phyloP scores from a whole-genome alignment of 345 rosid genomes.

The Salix suchowensis region DNA sequence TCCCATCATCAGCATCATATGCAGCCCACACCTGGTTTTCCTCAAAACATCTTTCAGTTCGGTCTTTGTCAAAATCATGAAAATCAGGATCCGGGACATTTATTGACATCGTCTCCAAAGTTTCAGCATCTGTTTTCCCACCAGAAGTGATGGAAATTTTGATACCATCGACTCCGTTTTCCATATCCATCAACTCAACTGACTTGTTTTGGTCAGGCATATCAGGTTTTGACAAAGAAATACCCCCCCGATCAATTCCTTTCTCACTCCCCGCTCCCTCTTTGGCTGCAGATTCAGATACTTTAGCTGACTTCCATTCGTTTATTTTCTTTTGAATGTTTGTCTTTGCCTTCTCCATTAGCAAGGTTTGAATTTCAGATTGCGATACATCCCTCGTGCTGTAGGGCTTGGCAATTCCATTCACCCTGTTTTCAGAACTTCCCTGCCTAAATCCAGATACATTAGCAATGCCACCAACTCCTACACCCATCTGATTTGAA shows the following conservation, averaged over 20 bases:
- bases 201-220: constrained; percentile 9
- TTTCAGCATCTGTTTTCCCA: constrained; percentile 18
- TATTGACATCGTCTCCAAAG: constrained; percentile 26
- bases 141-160: constrained; percentile 14
- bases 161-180: constrained; percentile 9
- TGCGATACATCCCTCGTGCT: constrained; percentile 9
- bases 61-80: constrained; percentile 22
- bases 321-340: constrained; percentile 6
- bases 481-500: constrained; percentile 20
- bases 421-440: constrained; percentile 22
- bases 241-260: constrained; percentile 16
- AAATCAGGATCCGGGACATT: constrained; percentile 24
- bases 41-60: constrained; percentile 16
- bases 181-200: background rate
- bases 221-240: constrained; percentile 15
- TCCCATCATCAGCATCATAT: constrained; percentile 23
- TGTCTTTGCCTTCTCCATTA: constrained; percentile 16
- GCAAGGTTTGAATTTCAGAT: constrained; percentile 1
- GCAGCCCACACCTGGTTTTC: constrained; percentile 26
- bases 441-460: constrained; percentile 11
- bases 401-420: constrained; percentile 22
- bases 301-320: constrained; percentile 8
- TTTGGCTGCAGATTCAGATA: constrained; percentile 20
- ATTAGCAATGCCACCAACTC: constrained; percentile 9
- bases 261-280: constrained; percentile 12